These are phyloP conservation scores for Alternaria rosae DNA, from an alignment of 2,329 filamentous ascomycete genomes.

Conservation along the genomic window DNA sequence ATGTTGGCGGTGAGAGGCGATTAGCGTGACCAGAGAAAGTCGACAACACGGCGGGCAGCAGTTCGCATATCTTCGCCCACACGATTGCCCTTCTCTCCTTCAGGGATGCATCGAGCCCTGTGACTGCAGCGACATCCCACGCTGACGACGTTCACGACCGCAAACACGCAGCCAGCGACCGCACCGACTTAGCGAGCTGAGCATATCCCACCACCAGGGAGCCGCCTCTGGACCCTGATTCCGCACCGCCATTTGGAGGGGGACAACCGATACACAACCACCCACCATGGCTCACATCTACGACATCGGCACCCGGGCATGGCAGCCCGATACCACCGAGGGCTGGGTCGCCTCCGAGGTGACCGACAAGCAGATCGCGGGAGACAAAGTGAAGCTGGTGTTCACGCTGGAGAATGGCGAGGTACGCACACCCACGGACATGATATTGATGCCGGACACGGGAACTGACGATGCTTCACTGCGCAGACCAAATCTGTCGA, in stretches of 20 bases:
- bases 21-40: conserved; percentile 31
- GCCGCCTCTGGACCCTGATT: conserved; percentile 35
- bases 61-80: conserved; percentile 14
- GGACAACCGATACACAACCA: conserved; percentile 17
- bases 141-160: conserved; percentile 25
- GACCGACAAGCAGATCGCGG: conserved; percentile 80
- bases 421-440: conserved; percentile 58
- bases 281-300: conserved; percentile 84
- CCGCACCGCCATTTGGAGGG: conserved; percentile 23
- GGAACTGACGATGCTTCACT: conserved; percentile 19
- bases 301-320: conserved; percentile 95
- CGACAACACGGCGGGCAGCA: conserved; percentile 18
- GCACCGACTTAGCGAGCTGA: conserved; percentile 28
- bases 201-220: conserved; percentile 28
- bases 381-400: conserved; percentile 84
- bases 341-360: conserved; percentile 98
- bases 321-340: conserved; percentile 95
- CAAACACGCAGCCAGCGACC: conserved; percentile 19
- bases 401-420: conserved; percentile 94
- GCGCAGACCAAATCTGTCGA: conserved; percentile 78
- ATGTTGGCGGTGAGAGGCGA: conserved; percentile 34
- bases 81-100: conserved; percentile 12
- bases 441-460: background rate
- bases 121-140: conserved; percentile 37
- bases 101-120: conserved; percentile 38